Evolutionary conservation across 73 alveolate species (phyloP), one percentile per base, ranked within the genome.

Genomic region (Paramecium pentaurelia): DNA sequence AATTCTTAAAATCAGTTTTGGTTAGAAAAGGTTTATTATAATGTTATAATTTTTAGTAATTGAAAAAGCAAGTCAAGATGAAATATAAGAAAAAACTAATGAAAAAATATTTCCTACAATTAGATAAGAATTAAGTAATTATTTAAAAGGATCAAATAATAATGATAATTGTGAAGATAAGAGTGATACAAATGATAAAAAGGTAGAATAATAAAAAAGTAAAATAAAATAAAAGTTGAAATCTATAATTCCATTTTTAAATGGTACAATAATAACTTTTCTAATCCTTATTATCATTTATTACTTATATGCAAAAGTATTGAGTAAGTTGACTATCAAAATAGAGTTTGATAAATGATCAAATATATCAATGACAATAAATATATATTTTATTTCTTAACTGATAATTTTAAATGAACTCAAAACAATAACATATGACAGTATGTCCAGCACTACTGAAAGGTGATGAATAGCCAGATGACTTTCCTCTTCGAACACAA

Each of bases 381-480:
- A 54, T 54, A 54, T 54, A 54, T 54, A 54, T 54, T 64, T 64
- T 32, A 64, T 64, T 64, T 36, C 18, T 37, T 73, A 73, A 73
- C 87, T 34, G 87, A 80, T 45, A 80, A 25, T 18, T 18, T 80
- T 49, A 45, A 1, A 42, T 80, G 91, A 80, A 45, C 34, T 80
- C 91, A 9, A 45, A 80, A 47, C 91, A 80, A 42, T 47, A 32
- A 49, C 91, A 80, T 47, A 40, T 80, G 77, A 80, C 91, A 4
- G 75, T 32, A 10, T 80, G 91, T 47, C 91, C 91, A 25, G 91
- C 58, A 10, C 12, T 80, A 80, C 73, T 40, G 28, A 80, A 80
- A 12, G 91, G 91, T 16, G 91, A 80, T 27, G 91, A 80, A 3
- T 45, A 45, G 4, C 30, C 54, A 42, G 91, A 80, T 22, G 91